Evolutionary conservation across 2,329 filamentous ascomycete species (phyloP), one percentile per base, ranked within the genome.

Genomic region (Fusarium udum): DNA sequence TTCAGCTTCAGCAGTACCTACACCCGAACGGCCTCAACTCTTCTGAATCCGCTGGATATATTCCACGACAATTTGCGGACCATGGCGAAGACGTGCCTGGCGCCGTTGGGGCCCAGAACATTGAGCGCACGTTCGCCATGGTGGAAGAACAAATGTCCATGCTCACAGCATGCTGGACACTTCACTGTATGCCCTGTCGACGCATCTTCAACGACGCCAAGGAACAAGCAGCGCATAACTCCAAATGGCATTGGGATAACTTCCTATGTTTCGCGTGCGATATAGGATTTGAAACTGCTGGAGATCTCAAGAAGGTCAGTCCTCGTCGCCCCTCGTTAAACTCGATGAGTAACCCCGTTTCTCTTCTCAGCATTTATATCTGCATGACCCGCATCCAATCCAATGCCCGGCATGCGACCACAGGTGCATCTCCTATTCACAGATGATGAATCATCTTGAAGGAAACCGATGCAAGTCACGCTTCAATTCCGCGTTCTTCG

Each of bases 1-100:
- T 18, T 45, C 42, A 43, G 8, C n/a, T 18, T 45, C 42, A 43
- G 8, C n/a, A n/a, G 1, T 4, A 15, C 39, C 39, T 11, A n/a
- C 14, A 11, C 1, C 5, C 4, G 13, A 26, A 14, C 2, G 7
- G 7, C 42, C 7, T 14, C 24, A 6, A 26, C 12, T 45, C 16
- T 45, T 26, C 7, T 45, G 16, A 26, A 6, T 1, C 18, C 43
- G 4, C 0, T 10, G 12, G 7, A 3, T 24, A 20, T 3, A 2
- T 20, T 14, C 24, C 43, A 4, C 12, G 16, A 9, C 12, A 45
- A 14, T 20, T 26, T 14, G 4, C 16, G 0, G 5, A 3, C 12
- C 43, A 45, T 45, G 43, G 24, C 4, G 5, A 6, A 1, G 24
- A 45, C 24, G 18, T 1, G 24, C 1, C 24, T 20, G 16, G 12